Conservation (phyloP, 139 green algal genomes). For the Volvox africanus region DNA sequence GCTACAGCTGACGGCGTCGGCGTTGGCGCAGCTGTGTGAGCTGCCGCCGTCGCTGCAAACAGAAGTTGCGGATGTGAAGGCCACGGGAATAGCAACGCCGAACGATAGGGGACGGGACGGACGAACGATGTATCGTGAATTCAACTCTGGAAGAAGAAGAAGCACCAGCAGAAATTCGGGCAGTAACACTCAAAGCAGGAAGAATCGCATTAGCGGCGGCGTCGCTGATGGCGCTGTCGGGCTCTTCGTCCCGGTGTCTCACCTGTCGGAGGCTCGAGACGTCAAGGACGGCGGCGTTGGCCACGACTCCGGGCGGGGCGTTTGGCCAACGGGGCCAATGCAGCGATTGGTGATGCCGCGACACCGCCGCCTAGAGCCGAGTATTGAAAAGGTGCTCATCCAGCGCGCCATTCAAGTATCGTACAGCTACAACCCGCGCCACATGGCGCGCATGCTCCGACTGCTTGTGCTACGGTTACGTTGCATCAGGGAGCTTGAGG, state of each 20-base stretch:
- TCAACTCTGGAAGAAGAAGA: neutral
- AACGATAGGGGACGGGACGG: neutral
- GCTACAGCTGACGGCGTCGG: conserved; percentile 40
- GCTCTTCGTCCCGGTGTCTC: neutral
- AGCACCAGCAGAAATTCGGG: too few relatives aligned
- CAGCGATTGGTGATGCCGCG: neutral
- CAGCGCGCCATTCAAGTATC: neutral
- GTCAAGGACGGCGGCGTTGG: neutral
- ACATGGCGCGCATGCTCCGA: conserved; percentile 3
- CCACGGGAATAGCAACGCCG: neutral
- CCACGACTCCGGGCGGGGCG: neutral
- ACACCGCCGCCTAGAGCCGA: neutral
- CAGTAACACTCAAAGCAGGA: too few relatives aligned
- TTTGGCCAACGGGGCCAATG: too few relatives aligned
- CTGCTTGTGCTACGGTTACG: conserved; percentile 6
- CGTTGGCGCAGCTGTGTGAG: conserved; percentile 32
- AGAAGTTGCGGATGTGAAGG: neutral
- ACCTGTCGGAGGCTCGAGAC: too few relatives aligned
- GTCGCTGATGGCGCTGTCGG: neutral
- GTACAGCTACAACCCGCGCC: conserved; percentile 6
- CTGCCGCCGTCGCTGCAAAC: neutral
- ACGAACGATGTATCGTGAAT: neutral
- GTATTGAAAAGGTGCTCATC: neutral
- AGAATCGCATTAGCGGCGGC: neutral
- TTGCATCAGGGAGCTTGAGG: neutral